Conservation (phyloP, 306 rosid genomes). For the Oxytropis ochrocephala region DNA sequence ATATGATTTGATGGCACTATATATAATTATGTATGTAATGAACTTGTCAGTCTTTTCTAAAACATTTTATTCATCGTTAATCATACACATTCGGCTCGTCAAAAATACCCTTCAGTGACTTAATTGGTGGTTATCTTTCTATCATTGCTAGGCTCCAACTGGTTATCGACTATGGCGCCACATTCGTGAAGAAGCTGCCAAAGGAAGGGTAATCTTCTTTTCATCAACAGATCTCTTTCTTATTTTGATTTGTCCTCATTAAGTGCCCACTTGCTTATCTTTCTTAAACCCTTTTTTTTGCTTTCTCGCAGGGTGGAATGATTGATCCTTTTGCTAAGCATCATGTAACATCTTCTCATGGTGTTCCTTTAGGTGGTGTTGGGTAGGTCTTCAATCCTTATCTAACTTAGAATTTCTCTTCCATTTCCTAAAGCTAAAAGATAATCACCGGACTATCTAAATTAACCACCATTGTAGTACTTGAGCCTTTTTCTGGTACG, state of each 20-base stretch:
- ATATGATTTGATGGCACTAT: not conserved
- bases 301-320: slow-evolving; percentile 34
- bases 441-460: not conserved
- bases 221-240: not conserved
- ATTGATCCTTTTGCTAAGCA: slow-evolving; percentile 70
- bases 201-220: slow-evolving; percentile 58
- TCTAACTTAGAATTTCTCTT: not conserved
- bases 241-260: slow-evolving; percentile 12
- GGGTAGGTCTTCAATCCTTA: slow-evolving; percentile 50
- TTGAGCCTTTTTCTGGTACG: not conserved
- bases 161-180: slow-evolving; percentile 68
- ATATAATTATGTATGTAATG: not conserved
- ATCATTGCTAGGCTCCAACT: slow-evolving; percentile 61
- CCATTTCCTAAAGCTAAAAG: slow-evolving; percentile 3
- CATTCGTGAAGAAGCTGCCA: slow-evolving; percentile 54
- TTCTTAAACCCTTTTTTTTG: not conserved
- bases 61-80: not conserved
- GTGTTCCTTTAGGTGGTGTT: slow-evolving; percentile 85
- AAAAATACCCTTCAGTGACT: not conserved
- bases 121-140: not conserved
- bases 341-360: slow-evolving; percentile 53
- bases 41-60: not conserved
- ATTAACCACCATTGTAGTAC: not conserved
- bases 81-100: slow-evolving; percentile 12
- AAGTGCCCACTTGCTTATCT: slow-evolving; percentile 10